Conservation (phyloP, 371 early-diverging fungal genomes). For the Mortierella sp. region DNA sequence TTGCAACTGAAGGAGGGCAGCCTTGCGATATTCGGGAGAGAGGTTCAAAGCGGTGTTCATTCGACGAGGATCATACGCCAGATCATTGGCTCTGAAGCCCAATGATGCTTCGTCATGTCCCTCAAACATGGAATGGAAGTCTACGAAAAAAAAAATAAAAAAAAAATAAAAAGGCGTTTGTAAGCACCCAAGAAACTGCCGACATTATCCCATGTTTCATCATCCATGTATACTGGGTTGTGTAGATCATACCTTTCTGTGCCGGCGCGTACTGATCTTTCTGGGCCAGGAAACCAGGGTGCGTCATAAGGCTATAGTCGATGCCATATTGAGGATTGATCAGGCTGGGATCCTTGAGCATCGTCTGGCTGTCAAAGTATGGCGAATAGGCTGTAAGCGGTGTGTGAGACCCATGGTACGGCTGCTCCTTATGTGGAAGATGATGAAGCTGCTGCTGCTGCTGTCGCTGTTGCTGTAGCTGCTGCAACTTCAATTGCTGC, state of each 20-base stretch:
- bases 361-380: constrained; percentile 48
- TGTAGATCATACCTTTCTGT: constrained; percentile 21
- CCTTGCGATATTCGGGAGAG: constrained; percentile 44
- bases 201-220: too few species aligned
- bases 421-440: constrained; percentile 44
- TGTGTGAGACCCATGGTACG: constrained; percentile 46
- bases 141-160: too few species aligned
- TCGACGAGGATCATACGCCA: constrained; percentile 47
- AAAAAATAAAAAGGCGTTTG: too few species aligned
- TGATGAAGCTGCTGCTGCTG: constrained; percentile 44
- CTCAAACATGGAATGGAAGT: constrained; percentile 46
- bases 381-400: constrained; percentile 50
- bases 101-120: constrained; percentile 49
- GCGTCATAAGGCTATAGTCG: constrained; percentile 33
- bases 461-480: constrained; percentile 56
- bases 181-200: too few species aligned
- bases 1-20: constrained; percentile 38
- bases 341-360: constrained; percentile 35
- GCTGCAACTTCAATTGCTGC: constrained; percentile 59
- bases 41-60: constrained; percentile 40
- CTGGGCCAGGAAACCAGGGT: constrained; percentile 32
- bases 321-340: constrained; percentile 48
- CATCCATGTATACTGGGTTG: too few species aligned
- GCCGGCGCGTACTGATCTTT: constrained; percentile 32
- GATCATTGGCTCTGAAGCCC: constrained; percentile 50